Evolutionary conservation across 257 asterid species (phyloP).

Genomic region (Jacaranda mimosifolia): DNA sequence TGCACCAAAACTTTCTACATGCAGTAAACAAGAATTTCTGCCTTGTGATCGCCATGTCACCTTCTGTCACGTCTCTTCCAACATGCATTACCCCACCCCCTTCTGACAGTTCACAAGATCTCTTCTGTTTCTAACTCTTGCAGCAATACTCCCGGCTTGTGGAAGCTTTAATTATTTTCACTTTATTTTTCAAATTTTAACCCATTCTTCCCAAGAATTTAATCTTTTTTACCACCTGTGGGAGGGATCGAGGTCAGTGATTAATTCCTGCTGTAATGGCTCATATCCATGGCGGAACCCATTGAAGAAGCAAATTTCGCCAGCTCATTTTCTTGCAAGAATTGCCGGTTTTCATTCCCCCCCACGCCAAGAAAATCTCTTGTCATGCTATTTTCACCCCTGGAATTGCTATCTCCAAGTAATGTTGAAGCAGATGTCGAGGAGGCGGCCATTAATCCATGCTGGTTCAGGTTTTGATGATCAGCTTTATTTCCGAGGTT

Average conservation of each 20-base stretch:
- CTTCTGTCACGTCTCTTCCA: constrained; percentile 69
- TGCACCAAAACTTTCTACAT: constrained; percentile 42
- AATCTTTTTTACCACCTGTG: not conserved
- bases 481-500: not conserved
- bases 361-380: constrained; percentile 88
- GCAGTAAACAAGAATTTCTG: constrained; percentile 46
- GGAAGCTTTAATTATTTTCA: not conserved
- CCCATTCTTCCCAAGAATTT: not conserved
- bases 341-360: constrained; percentile 48
- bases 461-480: not conserved
- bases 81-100: constrained; percentile 26
- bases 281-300: constrained; percentile 48
- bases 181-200: not conserved
- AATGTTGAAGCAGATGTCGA: too few species aligned
- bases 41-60: constrained; percentile 60
- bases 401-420: too few species aligned
- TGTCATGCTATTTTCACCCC: constrained; percentile 58
- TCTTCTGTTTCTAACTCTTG: constrained; percentile 44
- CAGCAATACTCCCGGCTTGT: not conserved
- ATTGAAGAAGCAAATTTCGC: constrained; percentile 50
- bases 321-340: constrained; percentile 60
- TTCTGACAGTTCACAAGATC: constrained; percentile 91
- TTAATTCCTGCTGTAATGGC: constrained; percentile 50
- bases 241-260: not conserved
- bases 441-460: too few species aligned